These are phyloP conservation scores for Aspergillus tamarii DNA, from an alignment of 2,329 filamentous ascomycete species.

Conservation along the genomic window DNA sequence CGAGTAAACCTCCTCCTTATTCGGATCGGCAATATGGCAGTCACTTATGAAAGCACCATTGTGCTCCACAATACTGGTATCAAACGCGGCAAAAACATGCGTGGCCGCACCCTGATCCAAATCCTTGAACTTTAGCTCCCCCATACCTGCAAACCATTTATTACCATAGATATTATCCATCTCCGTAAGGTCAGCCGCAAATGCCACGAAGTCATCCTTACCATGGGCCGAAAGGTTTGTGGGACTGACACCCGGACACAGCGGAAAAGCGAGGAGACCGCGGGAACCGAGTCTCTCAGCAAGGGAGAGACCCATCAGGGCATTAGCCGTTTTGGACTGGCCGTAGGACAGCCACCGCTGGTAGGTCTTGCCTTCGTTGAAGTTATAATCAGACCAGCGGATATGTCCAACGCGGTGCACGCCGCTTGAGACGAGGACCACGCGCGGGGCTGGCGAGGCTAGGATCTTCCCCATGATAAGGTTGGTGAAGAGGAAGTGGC, in stretches of 20 bases:
- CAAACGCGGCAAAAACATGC: slow-evolving; percentile 38
- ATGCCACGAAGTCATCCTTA: background rate
- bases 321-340: slow-evolving; percentile 52
- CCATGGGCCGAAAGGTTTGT: background rate
- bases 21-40: slow-evolving; percentile 43
- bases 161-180: slow-evolving; percentile 28
- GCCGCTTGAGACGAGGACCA: slow-evolving; percentile 52
- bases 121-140: slow-evolving; percentile 23
- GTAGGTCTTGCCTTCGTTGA: slow-evolving; percentile 36
- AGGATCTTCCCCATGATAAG: slow-evolving; percentile 39
- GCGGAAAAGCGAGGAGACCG: slow-evolving; percentile 12
- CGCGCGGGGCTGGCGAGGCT: slow-evolving; percentile 27
- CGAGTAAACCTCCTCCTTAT: slow-evolving; percentile 31
- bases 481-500: slow-evolving; percentile 48
- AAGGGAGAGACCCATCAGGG: slow-evolving; percentile 47
- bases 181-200: background rate
- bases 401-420: slow-evolving; percentile 49
- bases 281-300: slow-evolving; percentile 33
- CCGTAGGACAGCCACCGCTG: slow-evolving; percentile 46
- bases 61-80: slow-evolving; percentile 26
- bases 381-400: slow-evolving; percentile 51
- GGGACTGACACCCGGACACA: background rate
- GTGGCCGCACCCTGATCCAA: slow-evolving; percentile 36
- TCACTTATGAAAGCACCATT: slow-evolving; percentile 47
- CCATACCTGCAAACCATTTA: background rate